These are phyloP conservation scores for Microcyclosporella mali DNA, from an alignment of 2,329 filamentous ascomycete genomes.

Conservation along the genomic window DNA sequence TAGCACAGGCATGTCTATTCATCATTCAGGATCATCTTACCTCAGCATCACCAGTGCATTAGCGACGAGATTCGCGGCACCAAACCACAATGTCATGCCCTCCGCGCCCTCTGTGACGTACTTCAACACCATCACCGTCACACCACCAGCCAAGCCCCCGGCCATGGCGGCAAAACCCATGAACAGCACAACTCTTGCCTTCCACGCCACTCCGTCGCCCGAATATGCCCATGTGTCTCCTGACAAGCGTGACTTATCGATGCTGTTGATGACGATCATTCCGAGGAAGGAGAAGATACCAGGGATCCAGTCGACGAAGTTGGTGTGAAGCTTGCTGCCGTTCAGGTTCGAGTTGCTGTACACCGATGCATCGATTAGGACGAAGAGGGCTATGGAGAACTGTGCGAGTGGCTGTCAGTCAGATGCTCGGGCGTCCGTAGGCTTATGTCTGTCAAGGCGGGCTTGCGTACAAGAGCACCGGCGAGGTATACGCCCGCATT, in stretches of 20 bases:
- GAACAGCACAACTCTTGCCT: slow-evolving; percentile 62
- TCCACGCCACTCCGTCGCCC: slow-evolving; percentile 60
- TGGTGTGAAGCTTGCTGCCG: slow-evolving; percentile 55
- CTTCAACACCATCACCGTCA: slow-evolving; percentile 62
- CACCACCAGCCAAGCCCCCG: slow-evolving; percentile 60
- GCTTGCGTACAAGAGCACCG: slow-evolving; percentile 56
- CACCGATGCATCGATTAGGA: slow-evolving; percentile 60
- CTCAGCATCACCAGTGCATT: slow-evolving; percentile 63
- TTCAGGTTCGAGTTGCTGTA: slow-evolving; percentile 59
- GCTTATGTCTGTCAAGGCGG: background rate
- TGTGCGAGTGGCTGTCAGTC: slow-evolving; percentile 27
- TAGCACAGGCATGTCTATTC: slow-evolving; percentile 12
- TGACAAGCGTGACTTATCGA: slow-evolving; percentile 60
- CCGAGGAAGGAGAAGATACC: slow-evolving; percentile 63
- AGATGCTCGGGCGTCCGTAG: background rate
- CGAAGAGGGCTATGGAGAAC: slow-evolving; percentile 66
- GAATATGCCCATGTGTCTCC: slow-evolving; percentile 62
- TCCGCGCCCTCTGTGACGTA: slow-evolving; percentile 56
- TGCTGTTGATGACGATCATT: slow-evolving; percentile 67
- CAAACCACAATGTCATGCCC: slow-evolving; percentile 60
- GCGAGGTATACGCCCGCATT: slow-evolving; percentile 61
- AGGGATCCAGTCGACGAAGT: slow-evolving; percentile 67
- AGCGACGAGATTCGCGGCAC: slow-evolving; percentile 59
- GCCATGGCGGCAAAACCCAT: slow-evolving; percentile 64
- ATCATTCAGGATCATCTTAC: slow-evolving; percentile 37